These are phyloP conservation scores for Metschnikowia orientalis DNA, from an alignment of 805 yeast genomes.

Conservation along the genomic window DNA sequence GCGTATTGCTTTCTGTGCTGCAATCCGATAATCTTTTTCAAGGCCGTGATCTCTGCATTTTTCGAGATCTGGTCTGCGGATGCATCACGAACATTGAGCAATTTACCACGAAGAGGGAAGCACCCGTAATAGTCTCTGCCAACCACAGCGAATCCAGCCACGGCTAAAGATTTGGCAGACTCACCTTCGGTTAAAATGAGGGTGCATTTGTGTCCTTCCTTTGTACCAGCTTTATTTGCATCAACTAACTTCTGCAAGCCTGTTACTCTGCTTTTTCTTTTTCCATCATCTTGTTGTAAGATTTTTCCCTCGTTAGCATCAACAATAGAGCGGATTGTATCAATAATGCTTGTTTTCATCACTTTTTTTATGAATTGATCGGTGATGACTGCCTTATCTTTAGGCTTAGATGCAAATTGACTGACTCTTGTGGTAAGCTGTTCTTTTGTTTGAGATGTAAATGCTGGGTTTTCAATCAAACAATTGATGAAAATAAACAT, in stretches of 20 bases:
- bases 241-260: slow-evolving; percentile 88
- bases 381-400: slow-evolving; percentile 57
- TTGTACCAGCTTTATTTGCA: slow-evolving; percentile 95
- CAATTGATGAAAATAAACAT: slow-evolving; percentile 90
- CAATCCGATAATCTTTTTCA: slow-evolving; percentile 91
- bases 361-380: slow-evolving; percentile 72
- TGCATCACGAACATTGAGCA: slow-evolving; percentile 94
- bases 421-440: slow-evolving; percentile 84
- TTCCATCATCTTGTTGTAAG: slow-evolving; percentile 83
- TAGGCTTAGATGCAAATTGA: slow-evolving; percentile 77
- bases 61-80: slow-evolving; percentile 91
- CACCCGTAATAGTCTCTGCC: slow-evolving; percentile 95
- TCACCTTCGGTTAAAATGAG: slow-evolving; percentile 95
- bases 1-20: slow-evolving; percentile 84
- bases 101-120: slow-evolving; percentile 91
- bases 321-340: slow-evolving; percentile 78
- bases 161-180: slow-evolving; percentile 89
- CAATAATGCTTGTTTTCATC: slow-evolving; percentile 62
- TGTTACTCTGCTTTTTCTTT: slow-evolving; percentile 77
- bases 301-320: slow-evolving; percentile 85
- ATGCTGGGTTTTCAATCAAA: slow-evolving; percentile 92
- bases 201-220: slow-evolving; percentile 88
- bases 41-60: slow-evolving; percentile 90
- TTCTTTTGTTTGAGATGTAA: slow-evolving; percentile 96
- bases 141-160: slow-evolving; percentile 88